Evolutionary conservation across 495 filamentous ascomycete species (phyloP), one percentile per base, ranked within the genome.

Genomic region (Baudoinia panamericana): DNA sequence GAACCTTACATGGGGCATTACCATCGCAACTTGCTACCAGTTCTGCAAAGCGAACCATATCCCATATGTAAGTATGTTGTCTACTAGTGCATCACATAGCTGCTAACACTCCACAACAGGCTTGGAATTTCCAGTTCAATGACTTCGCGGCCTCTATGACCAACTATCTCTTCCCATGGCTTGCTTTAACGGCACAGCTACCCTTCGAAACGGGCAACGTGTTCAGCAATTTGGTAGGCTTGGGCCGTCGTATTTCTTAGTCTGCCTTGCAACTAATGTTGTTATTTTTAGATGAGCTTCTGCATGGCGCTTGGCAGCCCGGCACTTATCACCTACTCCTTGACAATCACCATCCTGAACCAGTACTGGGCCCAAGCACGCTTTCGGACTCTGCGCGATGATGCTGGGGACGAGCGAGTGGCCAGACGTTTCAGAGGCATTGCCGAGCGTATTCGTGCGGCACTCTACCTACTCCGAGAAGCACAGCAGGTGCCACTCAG

Each of bases 161-260:
- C n/a, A 53, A 53, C 19, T 53, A 40, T 37, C 36, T 49, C 18
- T 38, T 53, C 8, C 50, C 50, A 5, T 53, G 50, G 50, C 37
- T 53, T 20, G 41, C 50, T 1, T 28, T 50, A 8, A 53, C 50
- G 1, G 50, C 50, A 0, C 50, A 53, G 37, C 38, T 53, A 1
- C 40, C 50, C 1, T 53, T 41, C 41, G 50, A 53, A 35, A 43
- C 40, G 0, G 31, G 37, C 1, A 28, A 42, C 10, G 30, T 38
- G 16, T 50, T 30, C 30, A 42, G 37, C 27, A 53, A 53, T 24
- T 15, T 45, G 9, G n/a, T n/a, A n/a, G n/a, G n/a, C n/a, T n/a
- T n/a, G n/a, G n/a, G n/a, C n/a, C n/a, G n/a, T n/a, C n/a, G n/a
- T n/a, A n/a, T n/a, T n/a, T n/a, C n/a, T n/a, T n/a, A n/a, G n/a